These are phyloP conservation scores for Cordyceps farinosa DNA, from an alignment of 2,329 filamentous ascomycete genomes.

Conservation along the genomic window DNA sequence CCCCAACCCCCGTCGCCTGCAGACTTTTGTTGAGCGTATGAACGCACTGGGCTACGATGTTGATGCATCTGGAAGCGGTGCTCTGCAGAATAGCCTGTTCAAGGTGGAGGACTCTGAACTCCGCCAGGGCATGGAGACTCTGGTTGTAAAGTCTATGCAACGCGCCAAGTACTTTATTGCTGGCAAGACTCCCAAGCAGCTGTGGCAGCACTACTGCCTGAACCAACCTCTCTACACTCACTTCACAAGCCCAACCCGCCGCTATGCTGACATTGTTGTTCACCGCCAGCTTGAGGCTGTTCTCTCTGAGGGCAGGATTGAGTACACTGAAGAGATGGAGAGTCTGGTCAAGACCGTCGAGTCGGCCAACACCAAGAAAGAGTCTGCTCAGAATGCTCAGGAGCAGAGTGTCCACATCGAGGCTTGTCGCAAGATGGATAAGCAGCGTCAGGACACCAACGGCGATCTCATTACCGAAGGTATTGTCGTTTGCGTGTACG, in stretches of 20 bases:
- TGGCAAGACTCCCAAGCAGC: slow-evolving; percentile 71
- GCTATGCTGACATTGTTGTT: slow-evolving; percentile 91
- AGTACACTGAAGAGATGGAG: slow-evolving; percentile 88
- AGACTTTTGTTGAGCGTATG: slow-evolving; percentile 92
- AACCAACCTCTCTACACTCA: slow-evolving; percentile 95
- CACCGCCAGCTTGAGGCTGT: slow-evolving; percentile 90
- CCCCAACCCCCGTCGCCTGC: slow-evolving; percentile 82
- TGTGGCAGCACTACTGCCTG: slow-evolving; percentile 84
- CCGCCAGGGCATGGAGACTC: slow-evolving; percentile 96
- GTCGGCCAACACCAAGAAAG: slow-evolving; percentile 97
- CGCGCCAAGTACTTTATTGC: slow-evolving; percentile 93
- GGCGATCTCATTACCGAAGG: slow-evolving; percentile 93
- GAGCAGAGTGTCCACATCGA: slow-evolving; percentile 99
- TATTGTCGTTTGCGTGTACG: slow-evolving; percentile 94
- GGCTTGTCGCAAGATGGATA: slow-evolving; percentile 93
- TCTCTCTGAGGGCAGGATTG: slow-evolving; percentile 74
- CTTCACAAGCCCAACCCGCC: slow-evolving; percentile 91
- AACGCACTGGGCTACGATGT: slow-evolving; percentile 84
- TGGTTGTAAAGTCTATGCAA: slow-evolving; percentile 92
- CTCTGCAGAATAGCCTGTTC: slow-evolving; percentile 92
- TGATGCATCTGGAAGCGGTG: slow-evolving; percentile 83
- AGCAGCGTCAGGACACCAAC: slow-evolving; percentile 77
- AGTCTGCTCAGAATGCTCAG: slow-evolving; percentile 93
- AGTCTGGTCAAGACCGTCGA: slow-evolving; percentile 87
- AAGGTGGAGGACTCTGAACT: slow-evolving; percentile 84